Evolutionary conservation across 179 eudicot species (phyloP).

Genomic region (Patellifolia procumbens): DNA sequence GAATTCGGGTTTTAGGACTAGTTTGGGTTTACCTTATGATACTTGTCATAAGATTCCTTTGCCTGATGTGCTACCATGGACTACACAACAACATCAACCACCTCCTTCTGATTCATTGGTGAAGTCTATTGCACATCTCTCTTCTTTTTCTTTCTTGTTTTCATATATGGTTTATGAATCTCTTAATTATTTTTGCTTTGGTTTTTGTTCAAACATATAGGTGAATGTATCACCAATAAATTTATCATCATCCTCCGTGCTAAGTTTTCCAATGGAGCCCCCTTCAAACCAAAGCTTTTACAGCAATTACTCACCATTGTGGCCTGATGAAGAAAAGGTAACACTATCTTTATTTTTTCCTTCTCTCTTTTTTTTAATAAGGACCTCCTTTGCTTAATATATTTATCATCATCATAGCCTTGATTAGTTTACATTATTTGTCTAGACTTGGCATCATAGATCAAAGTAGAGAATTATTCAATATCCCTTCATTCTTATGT

Average conservation of each 20-base stretch:
- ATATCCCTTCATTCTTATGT: too few species aligned
- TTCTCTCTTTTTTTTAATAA: too few species aligned
- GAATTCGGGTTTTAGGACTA: constrained; percentile 26
- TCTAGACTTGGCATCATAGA: background rate
- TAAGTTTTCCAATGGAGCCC: constrained; percentile 66
- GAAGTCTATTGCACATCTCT: constrained; percentile 10
- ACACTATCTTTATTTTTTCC: background rate
- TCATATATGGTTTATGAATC: background rate
- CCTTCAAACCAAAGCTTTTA: constrained; percentile 83
- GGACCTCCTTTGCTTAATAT: too few species aligned
- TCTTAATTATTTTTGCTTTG: background rate
- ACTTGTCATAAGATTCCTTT: constrained; percentile 34
- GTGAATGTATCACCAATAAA: constrained; percentile 51
- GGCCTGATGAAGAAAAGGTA: constrained; percentile 77
- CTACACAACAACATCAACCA: constrained; percentile 43
- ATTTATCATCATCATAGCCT: too few species aligned
- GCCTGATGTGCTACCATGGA: constrained; percentile 41
- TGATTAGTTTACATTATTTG: background rate
- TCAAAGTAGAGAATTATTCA: too few species aligned
- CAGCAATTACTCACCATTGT: constrained; percentile 37
- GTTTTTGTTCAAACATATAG: constrained; percentile 32
- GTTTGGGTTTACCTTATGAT: constrained; percentile 41
- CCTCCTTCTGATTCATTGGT: constrained; percentile 46
- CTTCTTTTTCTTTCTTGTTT: background rate
- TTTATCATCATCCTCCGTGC: constrained; percentile 45